Base-by-base conservation (phyloP, 2,329 filamentous ascomycete species). In the Cytospora piceae region DNA sequence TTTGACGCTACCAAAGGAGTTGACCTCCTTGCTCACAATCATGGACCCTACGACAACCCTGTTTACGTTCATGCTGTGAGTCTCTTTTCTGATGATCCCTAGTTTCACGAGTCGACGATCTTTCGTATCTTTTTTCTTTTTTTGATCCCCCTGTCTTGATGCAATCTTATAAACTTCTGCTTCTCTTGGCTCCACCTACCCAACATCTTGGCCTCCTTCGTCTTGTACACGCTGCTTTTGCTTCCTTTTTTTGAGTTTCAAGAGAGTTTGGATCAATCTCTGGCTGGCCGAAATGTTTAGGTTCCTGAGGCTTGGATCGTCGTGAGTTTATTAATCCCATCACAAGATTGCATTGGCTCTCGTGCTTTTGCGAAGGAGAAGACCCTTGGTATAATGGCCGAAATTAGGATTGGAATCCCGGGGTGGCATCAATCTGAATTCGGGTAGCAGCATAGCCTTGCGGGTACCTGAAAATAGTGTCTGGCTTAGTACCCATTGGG, bases 31-130 rank as follows among this genome's bases (percentile, higher is more conserved):
- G 42, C 66, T 64, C 52, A 67, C 63, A 68, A 71, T 61, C 74
- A 86, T 87, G 85, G 84, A 87, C 76, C 85, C 85, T 61, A 81
- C 81, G 52, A 90, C 87, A 27, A 88, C 88, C 66, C 85, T 91
- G 70, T 83, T 90, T 74, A 90, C 88, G 67, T 90, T 91, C 75
- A 82, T 87, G 77, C 77, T 89, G 87, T 89, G 80, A 85, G 86
- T 87, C 73, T 65, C 72, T 71, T 65, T 72, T 65, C 66, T 71
- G 68, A 60, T 69, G 70, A 59, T 62, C 68, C 70, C 69, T 68
- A 63, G 70, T 67, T 64, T 67, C 67, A 61, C n/a, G 32, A 64
- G 63, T 64, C 69, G 57, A 58, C 57, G n/a, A 62, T 58, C 59
- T 65, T 37, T 63, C 32, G 66, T 61, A 51, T 58, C 39, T 34